Evolutionary conservation across 2,329 filamentous ascomycete genomes (phyloP).

Genomic region (Phaeosphaeria sp.): DNA sequence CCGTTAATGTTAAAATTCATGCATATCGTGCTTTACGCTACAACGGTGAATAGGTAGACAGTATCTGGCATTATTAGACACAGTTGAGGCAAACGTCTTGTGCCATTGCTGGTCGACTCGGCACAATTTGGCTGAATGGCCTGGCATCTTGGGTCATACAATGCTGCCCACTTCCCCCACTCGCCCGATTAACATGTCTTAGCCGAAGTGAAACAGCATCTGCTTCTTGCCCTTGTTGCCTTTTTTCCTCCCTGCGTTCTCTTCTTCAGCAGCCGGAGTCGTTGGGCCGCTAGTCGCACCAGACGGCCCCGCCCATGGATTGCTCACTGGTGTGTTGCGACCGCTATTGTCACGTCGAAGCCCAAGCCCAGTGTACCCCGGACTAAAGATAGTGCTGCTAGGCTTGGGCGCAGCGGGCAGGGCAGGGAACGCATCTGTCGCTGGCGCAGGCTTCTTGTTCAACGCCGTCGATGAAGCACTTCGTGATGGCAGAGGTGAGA

Average conservation of each 20-base stretch:
- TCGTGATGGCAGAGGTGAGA: conserved; percentile 48
- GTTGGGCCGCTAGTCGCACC: conserved; percentile 33
- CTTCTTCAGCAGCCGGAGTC: conserved; percentile 32
- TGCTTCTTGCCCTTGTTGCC: conserved; percentile 60
- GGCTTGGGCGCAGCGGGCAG: conserved; percentile 79
- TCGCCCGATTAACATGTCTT: conserved; percentile 5
- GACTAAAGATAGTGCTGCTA: conserved; percentile 60
- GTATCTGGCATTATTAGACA: neutral
- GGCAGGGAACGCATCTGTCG: conserved; percentile 76
- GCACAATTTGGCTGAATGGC: conserved; percentile 8
- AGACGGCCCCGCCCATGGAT: conserved; percentile 48
- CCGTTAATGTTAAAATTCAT: neutral
- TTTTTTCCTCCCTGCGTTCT: conserved; percentile 50
- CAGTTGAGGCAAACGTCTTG: neutral
- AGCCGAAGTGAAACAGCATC: conserved; percentile 59
- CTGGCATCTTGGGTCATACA: neutral
- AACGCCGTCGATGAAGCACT: conserved; percentile 35
- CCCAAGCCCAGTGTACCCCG: conserved; percentile 56
- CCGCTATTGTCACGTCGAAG: conserved; percentile 52
- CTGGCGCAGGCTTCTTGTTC: conserved; percentile 29
- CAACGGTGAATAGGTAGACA: neutral
- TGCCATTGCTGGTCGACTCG: neutral
- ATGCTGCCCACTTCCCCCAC: neutral
- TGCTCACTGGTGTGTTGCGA: conserved; percentile 45
- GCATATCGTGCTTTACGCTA: neutral